phyloP scores from a whole-genome alignment of 1,284 basidiomycete species.

The Lentinus polychrous region DNA sequence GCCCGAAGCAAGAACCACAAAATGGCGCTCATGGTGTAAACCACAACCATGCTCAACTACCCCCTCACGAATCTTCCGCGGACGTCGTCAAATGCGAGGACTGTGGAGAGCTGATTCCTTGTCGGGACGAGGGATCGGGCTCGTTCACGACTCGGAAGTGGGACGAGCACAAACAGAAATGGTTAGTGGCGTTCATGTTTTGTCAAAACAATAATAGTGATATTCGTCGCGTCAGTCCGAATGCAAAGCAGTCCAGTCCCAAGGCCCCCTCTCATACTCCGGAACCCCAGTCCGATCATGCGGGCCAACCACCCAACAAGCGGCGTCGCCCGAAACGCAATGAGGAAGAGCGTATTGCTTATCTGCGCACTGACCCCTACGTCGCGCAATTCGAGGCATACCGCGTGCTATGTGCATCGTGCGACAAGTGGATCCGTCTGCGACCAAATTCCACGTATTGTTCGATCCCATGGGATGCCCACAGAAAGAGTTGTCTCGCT shows the following conservation, averaged over 20 bases:
- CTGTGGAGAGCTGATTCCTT: conserved; percentile 53
- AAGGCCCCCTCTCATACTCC: conserved; percentile 16
- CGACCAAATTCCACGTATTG: conserved; percentile 78
- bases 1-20: too few species aligned
- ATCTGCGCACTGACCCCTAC: conserved; percentile 67
- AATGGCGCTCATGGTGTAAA: too few species aligned
- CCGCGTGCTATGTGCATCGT: conserved; percentile 67
- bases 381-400: conserved; percentile 73
- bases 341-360: conserved; percentile 71
- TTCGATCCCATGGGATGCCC: conserved; percentile 80
- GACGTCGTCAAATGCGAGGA: conserved; percentile 54
- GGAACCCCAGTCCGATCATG: conserved; percentile 14
- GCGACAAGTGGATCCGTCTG: conserved; percentile 76
- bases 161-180: conserved; percentile 56
- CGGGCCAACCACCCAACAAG: conserved; percentile 23
- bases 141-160: conserved; percentile 61
- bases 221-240: conserved; percentile 16
- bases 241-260: conserved; percentile 14
- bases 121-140: conserved; percentile 53
- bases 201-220: conserved; percentile 16
- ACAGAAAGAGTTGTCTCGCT: conserved; percentile 66
- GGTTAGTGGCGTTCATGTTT: conserved; percentile 29
- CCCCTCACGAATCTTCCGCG: conserved; percentile 44
- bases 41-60: conserved; percentile 9
- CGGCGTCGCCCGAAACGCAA: conserved; percentile 70